Conservation (phyloP, 2,329 filamentous ascomycete species). For the Neofusicoccum laricinum region DNA sequence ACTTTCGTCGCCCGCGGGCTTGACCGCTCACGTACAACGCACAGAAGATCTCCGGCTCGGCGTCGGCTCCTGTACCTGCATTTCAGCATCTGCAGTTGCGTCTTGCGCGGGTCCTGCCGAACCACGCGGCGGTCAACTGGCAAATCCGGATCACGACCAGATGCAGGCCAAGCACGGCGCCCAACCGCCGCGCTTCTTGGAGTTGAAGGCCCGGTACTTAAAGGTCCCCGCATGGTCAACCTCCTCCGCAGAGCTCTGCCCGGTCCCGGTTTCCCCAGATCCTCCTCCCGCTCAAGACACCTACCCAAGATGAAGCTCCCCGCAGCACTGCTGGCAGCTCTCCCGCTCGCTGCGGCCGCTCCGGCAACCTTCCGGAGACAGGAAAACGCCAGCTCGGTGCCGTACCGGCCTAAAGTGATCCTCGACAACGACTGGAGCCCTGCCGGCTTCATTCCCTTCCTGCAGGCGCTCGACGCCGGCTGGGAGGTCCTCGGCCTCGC, state of each 20-base stretch:
- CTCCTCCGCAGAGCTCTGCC: background rate
- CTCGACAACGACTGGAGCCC: constrained; percentile 49
- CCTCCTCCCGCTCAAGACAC: background rate
- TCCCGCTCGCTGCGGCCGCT: background rate
- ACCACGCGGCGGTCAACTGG: background rate
- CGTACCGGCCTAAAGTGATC: constrained; percentile 32
- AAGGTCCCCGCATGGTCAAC: background rate
- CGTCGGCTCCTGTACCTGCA: background rate
- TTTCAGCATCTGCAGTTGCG: background rate
- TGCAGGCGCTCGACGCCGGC: constrained; percentile 44
- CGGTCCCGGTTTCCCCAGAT: background rate
- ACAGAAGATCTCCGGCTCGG: background rate
- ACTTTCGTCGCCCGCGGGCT: background rate
- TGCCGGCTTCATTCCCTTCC: constrained; percentile 42
- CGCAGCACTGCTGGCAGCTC: background rate
- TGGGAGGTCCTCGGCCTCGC: constrained; percentile 45
- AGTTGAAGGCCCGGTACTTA: background rate
- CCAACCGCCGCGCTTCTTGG: background rate
- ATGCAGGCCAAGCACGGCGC: background rate
- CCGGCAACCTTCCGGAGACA: background rate
- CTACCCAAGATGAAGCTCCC: background rate
- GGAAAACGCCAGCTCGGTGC: background rate
- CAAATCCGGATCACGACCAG: background rate
- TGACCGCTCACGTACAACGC: background rate
- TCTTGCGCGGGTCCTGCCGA: background rate